phyloP scores from a whole-genome alignment of 805 yeast genomes.

The Sugiyamaella boreocaroliniensis region DNA sequence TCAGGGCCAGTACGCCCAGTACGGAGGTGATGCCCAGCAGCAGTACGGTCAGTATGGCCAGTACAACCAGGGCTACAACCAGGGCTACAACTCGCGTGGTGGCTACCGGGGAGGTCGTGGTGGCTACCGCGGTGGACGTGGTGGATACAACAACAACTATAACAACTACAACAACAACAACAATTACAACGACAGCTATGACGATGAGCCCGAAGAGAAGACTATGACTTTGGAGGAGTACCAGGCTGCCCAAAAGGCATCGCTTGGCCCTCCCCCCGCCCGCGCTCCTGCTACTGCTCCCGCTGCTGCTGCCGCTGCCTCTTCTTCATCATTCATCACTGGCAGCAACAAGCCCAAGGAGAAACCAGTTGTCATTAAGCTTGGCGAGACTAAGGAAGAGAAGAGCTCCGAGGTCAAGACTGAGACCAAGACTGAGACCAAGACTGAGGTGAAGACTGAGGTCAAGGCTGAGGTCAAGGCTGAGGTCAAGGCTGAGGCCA shows the following conservation, averaged over 20 bases:
- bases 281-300: slow-evolving; percentile 9
- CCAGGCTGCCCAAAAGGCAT: slow-evolving; percentile 33
- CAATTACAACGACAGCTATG: slow-evolving; percentile 12
- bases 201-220: slow-evolving; percentile 28
- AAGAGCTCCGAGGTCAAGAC: slow-evolving; percentile 3
- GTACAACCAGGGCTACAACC: slow-evolving; percentile 23
- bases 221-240: slow-evolving; percentile 79
- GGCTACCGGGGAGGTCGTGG: slow-evolving; percentile 8
- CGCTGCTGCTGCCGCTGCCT: slow-evolving; percentile 1
- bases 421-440: slow-evolving; percentile 2
- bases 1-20: slow-evolving; percentile 18
- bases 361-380: slow-evolving; percentile 23
- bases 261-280: slow-evolving; percentile 2
- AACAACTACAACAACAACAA: slow-evolving; percentile 1
- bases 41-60: slow-evolving; percentile 27
- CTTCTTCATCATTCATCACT: slow-evolving; percentile 1
- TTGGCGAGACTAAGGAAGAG: slow-evolving; percentile 18
- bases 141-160: slow-evolving; percentile 8
- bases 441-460: slow-evolving; percentile 2
- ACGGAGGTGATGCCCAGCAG: slow-evolving; percentile 13
- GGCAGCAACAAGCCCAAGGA: slow-evolving; percentile 5
- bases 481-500: slow-evolving; percentile 13
- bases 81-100: slow-evolving; percentile 10
- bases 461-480: slow-evolving; percentile 2
- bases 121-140: slow-evolving; percentile 10